Conservation (phyloP, 192 early-diverging fungal species). For the Linnemannia hyalina region DNA sequence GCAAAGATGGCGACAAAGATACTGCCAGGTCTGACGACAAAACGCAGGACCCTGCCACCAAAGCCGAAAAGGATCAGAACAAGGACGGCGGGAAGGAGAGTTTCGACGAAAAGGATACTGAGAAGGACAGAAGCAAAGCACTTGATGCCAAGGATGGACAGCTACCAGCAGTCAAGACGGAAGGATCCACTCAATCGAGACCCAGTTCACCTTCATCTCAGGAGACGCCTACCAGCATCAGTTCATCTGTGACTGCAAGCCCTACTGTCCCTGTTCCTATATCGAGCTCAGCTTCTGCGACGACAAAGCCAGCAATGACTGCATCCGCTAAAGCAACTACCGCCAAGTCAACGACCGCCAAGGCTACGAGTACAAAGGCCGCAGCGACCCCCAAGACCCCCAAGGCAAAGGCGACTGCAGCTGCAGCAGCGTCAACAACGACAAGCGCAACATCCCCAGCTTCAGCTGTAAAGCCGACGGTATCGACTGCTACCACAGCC, state of each 20-base stretch:
- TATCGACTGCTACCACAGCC: background rate
- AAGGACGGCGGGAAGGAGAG: background rate
- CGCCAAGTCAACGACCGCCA: slow-evolving; percentile 2
- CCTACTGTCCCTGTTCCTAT: background rate
- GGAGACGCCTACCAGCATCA: background rate
- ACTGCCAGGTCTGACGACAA: background rate
- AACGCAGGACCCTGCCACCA: background rate
- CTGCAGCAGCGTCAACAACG: background rate
- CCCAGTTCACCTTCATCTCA: background rate
- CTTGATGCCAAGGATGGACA: background rate
- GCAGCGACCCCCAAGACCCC: background rate
- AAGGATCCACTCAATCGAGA: background rate
- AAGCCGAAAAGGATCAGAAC: background rate
- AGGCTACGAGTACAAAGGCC: slow-evolving; percentile 4
- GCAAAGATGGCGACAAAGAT: background rate
- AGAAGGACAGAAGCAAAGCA: background rate
- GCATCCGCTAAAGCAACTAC: background rate
- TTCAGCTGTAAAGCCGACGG: slow-evolving; percentile 3
- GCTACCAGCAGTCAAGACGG: background rate
- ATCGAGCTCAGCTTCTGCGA: background rate
- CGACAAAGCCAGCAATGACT: background rate
- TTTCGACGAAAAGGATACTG: background rate
- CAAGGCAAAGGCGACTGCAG: background rate
- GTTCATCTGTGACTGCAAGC: background rate
- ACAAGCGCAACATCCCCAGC: background rate